Evolutionary conservation across 345 rosid genomes (phyloP), one percentile per base, ranked within the genome.

Genomic region (Lumnitzera racemosa): DNA sequence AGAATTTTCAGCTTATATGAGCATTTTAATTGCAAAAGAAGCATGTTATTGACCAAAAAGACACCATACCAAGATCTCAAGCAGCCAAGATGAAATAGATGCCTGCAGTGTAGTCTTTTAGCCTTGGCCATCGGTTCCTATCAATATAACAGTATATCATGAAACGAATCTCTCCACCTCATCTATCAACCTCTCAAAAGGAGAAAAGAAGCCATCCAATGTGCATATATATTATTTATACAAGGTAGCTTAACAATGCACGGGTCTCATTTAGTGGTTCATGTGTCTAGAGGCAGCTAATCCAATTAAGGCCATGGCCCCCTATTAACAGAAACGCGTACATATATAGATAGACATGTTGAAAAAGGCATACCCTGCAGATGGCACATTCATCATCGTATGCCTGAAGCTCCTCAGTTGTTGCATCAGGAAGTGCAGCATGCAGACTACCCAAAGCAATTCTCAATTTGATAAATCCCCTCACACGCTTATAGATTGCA

Each of bases 41-140:
- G 43, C 43, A 36, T 36, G 43, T 9, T 36, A 7, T 27, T 36
- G 43, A 36, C 43, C 43, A 36, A 36, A 36, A 36, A 36, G 43
- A 36, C 43, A 36, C 43, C 46, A 46, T 84, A 94, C 99, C 97
- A 94, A 68, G 99, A 94, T 85, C 96, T 85, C 83, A 94, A 82
- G 84, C 97, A 94, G 64, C 85, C 89, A 67, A 94, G 97, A 81
- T 94, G 99, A 57, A 90, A 90, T 63, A 94, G 90, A 72, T 94
- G 99, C 70, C 73, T 84, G 81, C 99, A 94, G 66, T 79, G 74
- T 50, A 94, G 87, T 83, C 67, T 88, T 81, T 94, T 94, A 55
- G 97, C 97, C 82, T 86, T 94, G 49, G 90, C 96, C 99, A 94
- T 94, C 64, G 99, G 92, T 82, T 94, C 99, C 99, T 94, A 90